Evolutionary conservation across 2,329 filamentous ascomycete genomes (phyloP).

Genomic region (Endoconidiophora polonica): DNA sequence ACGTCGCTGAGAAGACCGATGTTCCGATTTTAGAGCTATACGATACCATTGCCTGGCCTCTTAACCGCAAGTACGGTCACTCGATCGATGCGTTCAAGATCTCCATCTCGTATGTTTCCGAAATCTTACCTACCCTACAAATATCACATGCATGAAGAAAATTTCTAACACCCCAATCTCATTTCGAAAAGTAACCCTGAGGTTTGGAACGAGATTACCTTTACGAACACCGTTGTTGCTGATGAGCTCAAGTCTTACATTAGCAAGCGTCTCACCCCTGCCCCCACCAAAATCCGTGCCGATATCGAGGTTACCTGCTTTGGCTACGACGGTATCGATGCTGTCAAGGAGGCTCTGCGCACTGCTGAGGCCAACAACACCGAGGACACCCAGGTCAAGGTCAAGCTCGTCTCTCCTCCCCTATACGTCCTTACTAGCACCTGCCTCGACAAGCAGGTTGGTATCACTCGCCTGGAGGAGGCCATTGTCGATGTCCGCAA

Average conservation of each 20-base stretch:
- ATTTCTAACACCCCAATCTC: background rate
- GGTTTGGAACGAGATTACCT: slow-evolving; percentile 84
- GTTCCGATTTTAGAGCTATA: slow-evolving; percentile 91
- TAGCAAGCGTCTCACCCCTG: slow-evolving; percentile 86
- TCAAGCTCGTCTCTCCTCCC: slow-evolving; percentile 93
- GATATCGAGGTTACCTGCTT: slow-evolving; percentile 94
- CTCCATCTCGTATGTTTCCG: slow-evolving; percentile 68
- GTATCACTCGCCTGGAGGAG: slow-evolving; percentile 71
- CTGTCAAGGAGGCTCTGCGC: slow-evolving; percentile 82
- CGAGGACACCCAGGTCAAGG: slow-evolving; percentile 85
- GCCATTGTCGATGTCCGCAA: slow-evolving; percentile 75
- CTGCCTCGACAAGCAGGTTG: slow-evolving; percentile 79
- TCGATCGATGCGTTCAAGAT: slow-evolving; percentile 97
- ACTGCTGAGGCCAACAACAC: slow-evolving; percentile 89
- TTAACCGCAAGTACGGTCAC: slow-evolving; percentile 96
- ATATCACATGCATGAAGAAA: background rate
- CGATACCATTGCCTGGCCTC: slow-evolving; percentile 85
- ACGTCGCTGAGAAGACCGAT: slow-evolving; percentile 93
- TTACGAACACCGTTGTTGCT: slow-evolving; percentile 69
- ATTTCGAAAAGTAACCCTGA: slow-evolving; percentile 56
- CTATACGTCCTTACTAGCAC: slow-evolving; percentile 93
- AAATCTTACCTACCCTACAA: background rate
- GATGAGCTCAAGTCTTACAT: slow-evolving; percentile 92
- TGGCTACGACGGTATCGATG: slow-evolving; percentile 95
- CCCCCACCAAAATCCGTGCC: slow-evolving; percentile 96